phyloP scores from a whole-genome alignment of 2,329 filamentous ascomycete species.

The Gaeumannomyces tritici region DNA sequence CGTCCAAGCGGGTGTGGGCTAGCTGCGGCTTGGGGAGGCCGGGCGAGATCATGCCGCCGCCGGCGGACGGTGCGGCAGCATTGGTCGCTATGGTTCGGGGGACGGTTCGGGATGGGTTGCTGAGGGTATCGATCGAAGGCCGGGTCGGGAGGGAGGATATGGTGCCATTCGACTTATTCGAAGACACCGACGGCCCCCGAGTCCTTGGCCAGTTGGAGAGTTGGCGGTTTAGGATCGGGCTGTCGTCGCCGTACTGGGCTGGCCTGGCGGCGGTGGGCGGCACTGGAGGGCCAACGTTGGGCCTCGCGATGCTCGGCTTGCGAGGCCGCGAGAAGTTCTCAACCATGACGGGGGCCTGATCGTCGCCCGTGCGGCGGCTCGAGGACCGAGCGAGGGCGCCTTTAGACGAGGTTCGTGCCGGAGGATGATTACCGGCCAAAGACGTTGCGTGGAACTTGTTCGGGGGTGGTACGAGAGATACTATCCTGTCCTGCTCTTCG shows the following conservation, averaged over 20 bases:
- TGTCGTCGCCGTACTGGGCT: slow-evolving; percentile 13
- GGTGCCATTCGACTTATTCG: slow-evolving; percentile 34
- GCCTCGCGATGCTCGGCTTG: slow-evolving; percentile 35
- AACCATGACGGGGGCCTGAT: slow-evolving; percentile 23
- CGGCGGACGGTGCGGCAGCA: slow-evolving; percentile 11
- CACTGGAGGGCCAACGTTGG: not conserved
- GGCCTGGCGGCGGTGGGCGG: not conserved
- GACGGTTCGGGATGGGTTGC: slow-evolving; percentile 12
- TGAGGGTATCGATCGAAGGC: slow-evolving; percentile 27
- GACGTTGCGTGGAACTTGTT: not conserved
- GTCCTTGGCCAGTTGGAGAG: slow-evolving; percentile 28
- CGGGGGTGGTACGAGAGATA: not conserved
- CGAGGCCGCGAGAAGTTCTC: slow-evolving; percentile 53
- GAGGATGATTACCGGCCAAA: slow-evolving; percentile 12
- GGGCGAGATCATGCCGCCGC: slow-evolving; percentile 8
- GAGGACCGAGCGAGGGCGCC: slow-evolving; percentile 1
- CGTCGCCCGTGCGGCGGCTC: not conserved
- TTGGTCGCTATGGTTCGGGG: slow-evolving; percentile 2
- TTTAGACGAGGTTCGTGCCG: slow-evolving; percentile 20
- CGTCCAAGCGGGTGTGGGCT: slow-evolving; percentile 23
- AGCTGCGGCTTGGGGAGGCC: slow-evolving; percentile 18
- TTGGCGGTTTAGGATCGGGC: slow-evolving; percentile 4
- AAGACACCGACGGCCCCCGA: slow-evolving; percentile 35
- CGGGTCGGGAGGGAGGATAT: slow-evolving; percentile 31
- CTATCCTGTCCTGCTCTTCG: not conserved